phyloP scores from a whole-genome alignment of 2,329 filamentous ascomycete species.

The Epichloe coenophiala region DNA sequence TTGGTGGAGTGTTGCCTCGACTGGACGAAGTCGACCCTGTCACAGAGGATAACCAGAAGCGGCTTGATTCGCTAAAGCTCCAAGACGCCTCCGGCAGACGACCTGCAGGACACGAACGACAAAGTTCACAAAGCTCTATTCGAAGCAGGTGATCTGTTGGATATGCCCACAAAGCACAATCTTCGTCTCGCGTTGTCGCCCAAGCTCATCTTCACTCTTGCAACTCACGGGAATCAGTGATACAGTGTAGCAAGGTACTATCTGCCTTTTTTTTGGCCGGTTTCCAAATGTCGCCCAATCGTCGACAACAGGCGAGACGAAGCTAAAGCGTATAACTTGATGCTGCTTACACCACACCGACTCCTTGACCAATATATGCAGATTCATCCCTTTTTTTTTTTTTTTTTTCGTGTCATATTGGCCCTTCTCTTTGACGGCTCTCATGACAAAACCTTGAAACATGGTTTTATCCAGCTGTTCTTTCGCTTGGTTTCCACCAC shows the following conservation, averaged over 20 bases:
- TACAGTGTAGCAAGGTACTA: not conserved
- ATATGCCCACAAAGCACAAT: not conserved
- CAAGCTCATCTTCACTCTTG: not conserved
- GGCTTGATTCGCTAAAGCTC: conserved; percentile 78
- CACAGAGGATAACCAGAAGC: conserved; percentile 72
- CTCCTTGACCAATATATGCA: not conserved
- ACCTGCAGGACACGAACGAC: conserved; percentile 41
- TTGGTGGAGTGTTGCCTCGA: conserved; percentile 27
- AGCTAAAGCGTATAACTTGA: not conserved
- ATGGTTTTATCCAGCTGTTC: not conserved
- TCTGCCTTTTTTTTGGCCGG: not conserved
- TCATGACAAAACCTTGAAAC: conserved; percentile 4
- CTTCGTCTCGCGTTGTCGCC: not conserved
- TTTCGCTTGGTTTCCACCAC: not conserved
- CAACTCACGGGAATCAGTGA: not conserved
- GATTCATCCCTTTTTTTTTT: not conserved
- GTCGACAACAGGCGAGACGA: not conserved
- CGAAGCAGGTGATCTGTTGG: conserved; percentile 32
- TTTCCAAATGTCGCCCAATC: not conserved
- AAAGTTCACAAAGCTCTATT: conserved; percentile 43
- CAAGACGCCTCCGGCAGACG: conserved; percentile 61
- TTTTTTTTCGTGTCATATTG: not conserved
- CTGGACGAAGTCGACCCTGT: conserved; percentile 68
- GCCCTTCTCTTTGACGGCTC: not conserved
- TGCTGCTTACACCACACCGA: no score